Evolutionary conservation across 2,329 filamentous ascomycete genomes (phyloP), one percentile per base, ranked within the genome.

Genomic region (Alternaria sp.): DNA sequence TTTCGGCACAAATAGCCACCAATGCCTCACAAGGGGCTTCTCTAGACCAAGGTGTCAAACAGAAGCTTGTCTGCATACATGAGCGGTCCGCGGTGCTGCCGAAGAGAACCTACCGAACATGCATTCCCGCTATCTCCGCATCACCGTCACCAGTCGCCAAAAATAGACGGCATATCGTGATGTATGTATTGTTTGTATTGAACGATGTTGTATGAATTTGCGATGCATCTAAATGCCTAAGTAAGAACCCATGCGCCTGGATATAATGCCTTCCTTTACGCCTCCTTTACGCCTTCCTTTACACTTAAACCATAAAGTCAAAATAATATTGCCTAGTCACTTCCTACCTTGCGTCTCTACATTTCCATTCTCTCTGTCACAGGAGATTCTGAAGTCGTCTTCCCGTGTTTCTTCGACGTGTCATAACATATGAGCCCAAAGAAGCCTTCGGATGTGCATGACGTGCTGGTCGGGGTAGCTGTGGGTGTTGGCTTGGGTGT

Each of bases 381-480:
- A 17, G 59, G 46, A 4, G 21, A 30, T 10, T 51, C 43, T 11
- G 52, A 26, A 5, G 25, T 67, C 6, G 67, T 65, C 17, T 55
- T 67, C 25, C 43, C 55, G 30, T 71, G 62, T 15, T 66, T 63
- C 49, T 67, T 70, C 3, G 66, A 55, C 44, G 67, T 79, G 61
- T 72, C 68, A 26, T 72, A 68, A 36, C 76, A 78, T 4, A 77
- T 72, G n/a, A 77, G 60, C 3, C 76, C 76, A 55, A 77, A 75
- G 61, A 69, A 76, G 1, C 69, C 74, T 46, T 76, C 71, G 3
- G 65, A 63, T 4, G 70, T 74, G 32, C 76, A 78, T 2, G 72
- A 59, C 11, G 70, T 73, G 5, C 23, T 30, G 4, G 62, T 59
- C 3, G 68, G 44, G 1, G 62, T 62, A 10, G 70, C 28, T 6